These are phyloP conservation scores for Sisymbrium irio DNA, from an alignment of 345 rosid species.

Conservation along the genomic window DNA sequence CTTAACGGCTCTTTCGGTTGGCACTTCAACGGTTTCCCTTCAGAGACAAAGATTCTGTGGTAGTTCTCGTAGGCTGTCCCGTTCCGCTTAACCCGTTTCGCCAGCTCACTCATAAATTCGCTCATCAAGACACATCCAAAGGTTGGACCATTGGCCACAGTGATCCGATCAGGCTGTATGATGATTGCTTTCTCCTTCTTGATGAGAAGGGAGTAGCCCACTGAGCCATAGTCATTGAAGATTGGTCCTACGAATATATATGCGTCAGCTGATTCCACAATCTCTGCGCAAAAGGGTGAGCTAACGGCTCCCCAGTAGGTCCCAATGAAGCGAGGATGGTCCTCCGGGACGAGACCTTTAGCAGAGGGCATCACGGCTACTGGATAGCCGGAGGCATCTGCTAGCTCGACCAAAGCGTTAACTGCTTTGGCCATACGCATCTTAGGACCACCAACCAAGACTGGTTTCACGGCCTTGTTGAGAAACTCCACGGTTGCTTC, in stretches of 20 bases:
- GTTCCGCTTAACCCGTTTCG: background rate
- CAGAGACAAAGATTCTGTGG: background rate
- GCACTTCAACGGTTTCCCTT: background rate
- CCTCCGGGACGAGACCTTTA: background rate
- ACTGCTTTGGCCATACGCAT: background rate
- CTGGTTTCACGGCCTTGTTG: background rate
- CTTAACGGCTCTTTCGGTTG: background rate
- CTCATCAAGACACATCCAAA: background rate
- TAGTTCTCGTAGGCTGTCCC: background rate
- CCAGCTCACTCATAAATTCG: background rate
- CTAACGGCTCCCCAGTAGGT: slow-evolving; percentile 5
- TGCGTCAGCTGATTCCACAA: background rate
- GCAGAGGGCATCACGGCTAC: background rate
- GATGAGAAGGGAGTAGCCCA: slow-evolving; percentile 3
- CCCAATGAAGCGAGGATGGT: background rate
- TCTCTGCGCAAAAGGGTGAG: background rate
- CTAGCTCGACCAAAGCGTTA: background rate
- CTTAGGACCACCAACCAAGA: background rate
- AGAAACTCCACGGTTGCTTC: background rate
- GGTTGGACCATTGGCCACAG: background rate
- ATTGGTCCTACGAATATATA: background rate
- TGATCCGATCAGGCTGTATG: background rate
- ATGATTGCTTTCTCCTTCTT: slow-evolving; percentile 6
- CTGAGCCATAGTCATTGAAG: background rate
- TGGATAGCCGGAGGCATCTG: background rate